Conservation (phyloP, 768 basidiomycete species). For the Pisolithus microcarpus region DNA sequence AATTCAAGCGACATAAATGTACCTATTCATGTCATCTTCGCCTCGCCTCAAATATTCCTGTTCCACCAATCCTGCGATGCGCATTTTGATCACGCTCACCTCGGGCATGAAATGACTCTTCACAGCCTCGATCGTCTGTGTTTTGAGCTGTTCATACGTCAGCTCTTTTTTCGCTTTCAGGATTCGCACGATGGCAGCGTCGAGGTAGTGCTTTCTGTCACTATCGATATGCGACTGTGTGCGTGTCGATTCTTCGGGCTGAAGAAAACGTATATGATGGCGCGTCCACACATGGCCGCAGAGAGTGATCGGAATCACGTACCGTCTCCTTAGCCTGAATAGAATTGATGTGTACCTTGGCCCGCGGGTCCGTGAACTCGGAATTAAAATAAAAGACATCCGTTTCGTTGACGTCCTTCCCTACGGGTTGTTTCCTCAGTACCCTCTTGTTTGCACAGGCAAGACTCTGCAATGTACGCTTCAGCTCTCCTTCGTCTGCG, state of each 20-base stretch:
- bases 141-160: too few relatives aligned
- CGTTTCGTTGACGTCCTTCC: constrained; percentile 66
- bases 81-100: too few relatives aligned
- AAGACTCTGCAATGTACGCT: too few relatives aligned
- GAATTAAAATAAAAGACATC: constrained; percentile 82
- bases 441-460: constrained; percentile 96
- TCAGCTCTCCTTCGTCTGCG: constrained; percentile 63
- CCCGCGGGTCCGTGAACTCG: constrained; percentile 69
- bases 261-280: too few relatives aligned
- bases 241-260: too few relatives aligned
- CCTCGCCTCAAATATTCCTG: constrained; percentile 79
- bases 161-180: too few relatives aligned
- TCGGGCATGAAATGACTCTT: too few relatives aligned
- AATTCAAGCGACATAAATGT: constrained; percentile 68
- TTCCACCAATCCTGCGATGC: too few relatives aligned
- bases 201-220: too few relatives aligned
- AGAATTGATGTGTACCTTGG: constrained; percentile 88
- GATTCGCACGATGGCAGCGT: too few relatives aligned
- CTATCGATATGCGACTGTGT: too few relatives aligned
- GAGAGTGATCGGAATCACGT: constrained; percentile 22
- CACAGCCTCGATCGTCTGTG: too few relatives aligned
- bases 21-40: constrained; percentile 60
- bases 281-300: neutral
- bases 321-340: constrained; percentile 93
- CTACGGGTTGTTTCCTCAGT: constrained; percentile 68